Evolutionary conservation across 495 filamentous ascomycete species (phyloP), one percentile per base, ranked within the genome.

Genomic region (Tuber brumale): DNA sequence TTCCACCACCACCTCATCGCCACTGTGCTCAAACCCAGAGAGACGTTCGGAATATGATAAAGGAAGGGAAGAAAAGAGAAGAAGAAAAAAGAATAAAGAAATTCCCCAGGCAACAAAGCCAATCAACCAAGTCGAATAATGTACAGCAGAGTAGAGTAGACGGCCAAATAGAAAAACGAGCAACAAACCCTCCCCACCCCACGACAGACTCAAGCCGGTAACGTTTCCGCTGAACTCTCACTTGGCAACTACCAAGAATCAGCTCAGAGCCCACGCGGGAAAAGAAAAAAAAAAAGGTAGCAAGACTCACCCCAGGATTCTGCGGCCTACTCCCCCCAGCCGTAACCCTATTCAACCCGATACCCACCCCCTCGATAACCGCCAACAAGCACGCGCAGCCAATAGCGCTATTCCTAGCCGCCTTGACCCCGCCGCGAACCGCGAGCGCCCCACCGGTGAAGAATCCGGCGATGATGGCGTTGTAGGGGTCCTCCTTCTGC

Each of bases 401-500:
- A 76, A 99, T 98, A 61, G 96, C 95, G 48, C 92, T 93, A 85
- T 98, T 98, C 77, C 95, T 87, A 31, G 93, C 92, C 48, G 95
- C 93, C 85, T 91, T 93, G 79, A 90, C 88, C 71, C 95, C 96
- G 82, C 95, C 96, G 85, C 95, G 89, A 70, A 97, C 87, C 37
- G 95, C 95, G 31, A 99, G 87, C 21, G 95, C 86, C 79, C 95
- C 96, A 82, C 95, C 95, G 31, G 95, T 99, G 84, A 97, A 94
- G 88, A 97, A 97, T 76, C 95, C 95, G 45, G 95, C 95, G 77
- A 96, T 92, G 77, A 94, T 97, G 77, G 93, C 93, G 86, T 97
- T 97, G 86, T 92, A 97, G 45, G 95, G 94, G 84, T 98, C 95
- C 84, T 99, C 95, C 90, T 97, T 98, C 86, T 95, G 92, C 77